phyloP scores from a whole-genome alignment of 345 rosid genomes.

The Rhodamnia rubescens region DNA sequence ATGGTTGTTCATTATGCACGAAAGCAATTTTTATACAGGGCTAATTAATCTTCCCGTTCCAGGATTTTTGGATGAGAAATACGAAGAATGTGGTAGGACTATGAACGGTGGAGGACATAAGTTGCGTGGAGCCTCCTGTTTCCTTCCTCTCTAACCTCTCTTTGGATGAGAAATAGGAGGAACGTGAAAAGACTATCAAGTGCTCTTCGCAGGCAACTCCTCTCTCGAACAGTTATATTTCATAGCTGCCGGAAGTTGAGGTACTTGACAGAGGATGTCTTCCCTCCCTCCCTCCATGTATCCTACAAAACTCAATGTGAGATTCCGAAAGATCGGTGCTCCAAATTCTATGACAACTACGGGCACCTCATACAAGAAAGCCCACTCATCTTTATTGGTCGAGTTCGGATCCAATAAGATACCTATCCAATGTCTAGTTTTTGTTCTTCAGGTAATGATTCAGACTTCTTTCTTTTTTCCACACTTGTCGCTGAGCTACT shows the following conservation, averaged over 20 bases:
- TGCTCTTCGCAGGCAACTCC: not conserved
- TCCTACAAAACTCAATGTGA: not conserved
- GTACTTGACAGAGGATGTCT: not conserved
- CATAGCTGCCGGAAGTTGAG: not conserved
- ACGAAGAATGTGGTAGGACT: not conserved
- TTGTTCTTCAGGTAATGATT: not conserved
- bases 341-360: not conserved
- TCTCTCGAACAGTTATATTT: not conserved
- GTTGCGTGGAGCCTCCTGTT: accelerated
- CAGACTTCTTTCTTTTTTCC: too few species aligned
- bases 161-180: not conserved
- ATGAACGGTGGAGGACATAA: not conserved
- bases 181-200: not conserved
- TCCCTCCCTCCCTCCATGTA: not conserved
- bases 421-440: not conserved
- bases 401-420: not conserved
- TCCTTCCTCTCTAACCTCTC: not conserved
- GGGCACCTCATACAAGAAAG: not conserved
- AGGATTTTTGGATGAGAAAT: not conserved
- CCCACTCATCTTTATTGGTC: not conserved
- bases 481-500: too few species aligned
- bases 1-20: too few species aligned
- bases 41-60: not conserved
- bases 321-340: not conserved
- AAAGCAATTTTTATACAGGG: not conserved